Conservation (phyloP, 169 alveolate species). For the Neospora caninum region DNA sequence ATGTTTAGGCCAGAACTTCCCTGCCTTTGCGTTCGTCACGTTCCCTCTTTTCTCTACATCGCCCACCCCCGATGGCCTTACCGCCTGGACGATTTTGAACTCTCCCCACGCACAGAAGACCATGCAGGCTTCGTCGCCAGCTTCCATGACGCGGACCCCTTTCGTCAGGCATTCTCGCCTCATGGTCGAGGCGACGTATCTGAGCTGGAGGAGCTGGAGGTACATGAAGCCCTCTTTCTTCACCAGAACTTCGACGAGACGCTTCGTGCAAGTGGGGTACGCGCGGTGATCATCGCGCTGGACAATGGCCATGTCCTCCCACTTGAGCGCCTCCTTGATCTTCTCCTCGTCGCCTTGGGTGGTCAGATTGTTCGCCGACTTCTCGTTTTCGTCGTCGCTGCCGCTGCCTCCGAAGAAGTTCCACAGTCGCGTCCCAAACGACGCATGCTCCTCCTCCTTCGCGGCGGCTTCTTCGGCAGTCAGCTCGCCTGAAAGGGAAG, state of each 20-base stretch:
- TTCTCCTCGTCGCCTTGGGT: constrained; percentile 46
- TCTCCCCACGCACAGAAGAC: constrained; percentile 65
- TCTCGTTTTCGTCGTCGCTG: constrained; percentile 13
- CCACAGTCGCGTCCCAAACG: constrained; percentile 58
- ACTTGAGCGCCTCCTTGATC: constrained; percentile 49
- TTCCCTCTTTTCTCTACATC: too few relatives aligned
- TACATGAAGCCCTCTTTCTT: constrained; percentile 30
- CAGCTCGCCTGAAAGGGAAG: constrained; percentile 59
- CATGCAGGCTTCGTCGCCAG: constrained; percentile 60
- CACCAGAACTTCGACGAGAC: constrained; percentile 46
- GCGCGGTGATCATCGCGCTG: constrained; percentile 69
- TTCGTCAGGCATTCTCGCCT: constrained; percentile 47
- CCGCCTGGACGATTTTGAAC: constrained; percentile 67
- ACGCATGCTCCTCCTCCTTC: constrained; percentile 46
- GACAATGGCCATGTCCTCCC: constrained; percentile 64
- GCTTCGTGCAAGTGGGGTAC: constrained; percentile 54
- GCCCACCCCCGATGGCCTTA: too few relatives aligned
- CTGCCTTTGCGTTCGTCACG: too few relatives aligned
- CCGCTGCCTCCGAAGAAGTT: constrained; percentile 55
- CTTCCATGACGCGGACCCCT: constrained; percentile 32
- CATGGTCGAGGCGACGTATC: constrained; percentile 67
- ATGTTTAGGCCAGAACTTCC: too few relatives aligned
- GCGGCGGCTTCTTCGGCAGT: constrained; percentile 64
- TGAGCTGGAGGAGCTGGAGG: constrained; percentile 55
- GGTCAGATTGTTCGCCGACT: background rate